A percentile compares a stretch with the other conserved stretches of the same genome.
These are phyloP conservation scores for Cladochytrium replicatum DNA, from an alignment of 192 early-diverging fungal genomes.

Conservation along the genomic window DNA sequence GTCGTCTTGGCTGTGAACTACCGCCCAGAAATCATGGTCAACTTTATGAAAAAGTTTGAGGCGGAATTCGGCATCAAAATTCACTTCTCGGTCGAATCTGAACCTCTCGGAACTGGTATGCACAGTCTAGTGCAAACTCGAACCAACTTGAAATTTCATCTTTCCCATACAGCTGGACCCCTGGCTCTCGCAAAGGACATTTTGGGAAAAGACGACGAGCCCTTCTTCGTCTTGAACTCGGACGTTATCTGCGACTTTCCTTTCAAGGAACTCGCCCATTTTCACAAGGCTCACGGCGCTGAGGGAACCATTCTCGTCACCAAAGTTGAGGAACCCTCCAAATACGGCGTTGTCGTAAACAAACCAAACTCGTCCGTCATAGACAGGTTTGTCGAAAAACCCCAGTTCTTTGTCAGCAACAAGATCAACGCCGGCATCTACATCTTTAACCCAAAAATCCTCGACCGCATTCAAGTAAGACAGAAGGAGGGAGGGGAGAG, in stretches of 20 bases:
- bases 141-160: constrained; percentile 17
- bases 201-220: constrained; percentile 70
- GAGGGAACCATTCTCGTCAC: constrained; percentile 97
- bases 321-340: constrained; percentile 94
- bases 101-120: constrained; percentile 87
- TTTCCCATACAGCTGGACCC: constrained; percentile 53
- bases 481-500: neutral
- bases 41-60: constrained; percentile 88
- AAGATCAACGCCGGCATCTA: constrained; percentile 99
- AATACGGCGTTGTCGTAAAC: constrained; percentile 96
- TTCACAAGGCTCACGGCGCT: constrained; percentile 82
- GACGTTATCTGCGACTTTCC: constrained; percentile 99
- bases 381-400: constrained; percentile 97
- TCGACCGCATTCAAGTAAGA: constrained; percentile 76
- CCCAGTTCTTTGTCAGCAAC: constrained; percentile 86
- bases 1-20: constrained; percentile 98
- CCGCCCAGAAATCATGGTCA: constrained; percentile 95
- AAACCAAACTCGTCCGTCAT: constrained; percentile 63
- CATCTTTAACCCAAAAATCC: constrained; percentile 85
- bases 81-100: constrained; percentile 92
- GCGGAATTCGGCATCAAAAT: constrained; percentile 82
- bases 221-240: constrained; percentile 98
- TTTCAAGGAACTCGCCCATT: constrained; percentile 77
- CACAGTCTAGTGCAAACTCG: constrained; percentile 1
- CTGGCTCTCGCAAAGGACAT: constrained; percentile 89